Percentiles rank a stretch among this genome's conserved stretches.
Evolutionary conservation across 2,329 filamentous ascomycete genomes (phyloP).

Genomic region (Nannizzia gypsea): DNA sequence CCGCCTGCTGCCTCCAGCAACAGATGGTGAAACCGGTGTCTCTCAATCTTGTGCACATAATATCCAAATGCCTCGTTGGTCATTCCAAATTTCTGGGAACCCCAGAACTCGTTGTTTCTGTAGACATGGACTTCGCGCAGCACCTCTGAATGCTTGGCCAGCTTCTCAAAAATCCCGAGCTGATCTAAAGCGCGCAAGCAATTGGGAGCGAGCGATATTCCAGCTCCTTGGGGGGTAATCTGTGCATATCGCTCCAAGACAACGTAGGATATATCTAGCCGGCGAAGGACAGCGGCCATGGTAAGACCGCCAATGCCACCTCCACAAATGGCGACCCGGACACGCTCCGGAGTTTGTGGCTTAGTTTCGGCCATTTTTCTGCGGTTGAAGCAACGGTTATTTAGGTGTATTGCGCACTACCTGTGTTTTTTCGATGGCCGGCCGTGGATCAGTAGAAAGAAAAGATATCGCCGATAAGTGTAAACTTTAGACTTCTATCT

Average conservation of each 20-base stretch:
- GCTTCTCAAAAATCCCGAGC: conserved; percentile 7
- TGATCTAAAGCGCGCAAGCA: conserved; percentile 9
- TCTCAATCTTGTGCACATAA: conserved; percentile 8
- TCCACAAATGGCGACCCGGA: conserved; percentile 7
- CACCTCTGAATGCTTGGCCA: conserved; percentile 4
- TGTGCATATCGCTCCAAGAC: conserved; percentile 7
- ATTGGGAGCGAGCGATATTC: conserved; percentile 9
- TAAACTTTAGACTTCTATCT: neutral
- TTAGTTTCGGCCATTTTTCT: neutral
- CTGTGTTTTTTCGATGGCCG: too few species aligned
- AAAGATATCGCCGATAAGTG: too few species aligned
- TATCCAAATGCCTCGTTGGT: conserved; percentile 8
- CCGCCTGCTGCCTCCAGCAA: conserved; percentile 7
- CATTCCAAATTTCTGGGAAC: conserved; percentile 6
- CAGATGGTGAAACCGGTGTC: conserved; percentile 9
- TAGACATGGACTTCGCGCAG: conserved; percentile 7
- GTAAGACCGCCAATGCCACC: conserved; percentile 9
- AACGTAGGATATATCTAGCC: conserved; percentile 7
- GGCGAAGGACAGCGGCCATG: conserved; percentile 6
- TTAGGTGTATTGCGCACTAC: neutral
- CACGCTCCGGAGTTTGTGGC: conserved; percentile 1
- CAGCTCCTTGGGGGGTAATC: conserved; percentile 9
- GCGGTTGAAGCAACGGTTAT: neutral
- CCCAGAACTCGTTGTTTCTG: conserved; percentile 8
- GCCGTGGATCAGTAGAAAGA: neutral